Evolutionary conservation across 768 basidiomycete species (phyloP), one percentile per base, ranked within the genome.

Genomic region (Mycena rebaudengoi): DNA sequence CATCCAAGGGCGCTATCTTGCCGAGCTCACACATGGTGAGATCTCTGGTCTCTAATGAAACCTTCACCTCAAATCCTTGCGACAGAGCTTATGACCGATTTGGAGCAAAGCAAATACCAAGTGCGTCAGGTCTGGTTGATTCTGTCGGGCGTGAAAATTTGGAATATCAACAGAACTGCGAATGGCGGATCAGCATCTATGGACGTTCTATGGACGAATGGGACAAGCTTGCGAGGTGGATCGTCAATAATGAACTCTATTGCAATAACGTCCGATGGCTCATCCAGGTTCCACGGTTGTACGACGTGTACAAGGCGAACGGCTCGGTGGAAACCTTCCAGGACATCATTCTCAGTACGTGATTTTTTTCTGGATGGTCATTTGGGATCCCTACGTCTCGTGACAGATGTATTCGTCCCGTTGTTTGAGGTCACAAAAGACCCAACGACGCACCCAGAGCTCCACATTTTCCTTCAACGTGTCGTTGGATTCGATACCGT

Each of bases 191-290:
- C 60, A 96, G 95, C 65, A 92, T 99, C 65, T 99, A 98, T 69
- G 98, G 96, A 5, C 87, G 94, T 59, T 85, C 83, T 2, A 67
- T 76, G 7, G 83, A 88, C 59, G 97, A 99, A 79, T 99, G 98
- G 98, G 97, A 99, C 82, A 98, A 98, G 71, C 82, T 99, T 10
- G 97, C 97, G 18, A 91, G 90, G 81, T 99, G 97, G 98, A 89
- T 99, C 56, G 88, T 98, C 74, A 85, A 92, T 73, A 87, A 98
- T 82, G 95, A 97, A 75, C 82, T 99, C 5, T 92, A 85, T 75
- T 98, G 96, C 3, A 96, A 99, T 77, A 99, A 99, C 72, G 95
- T 99, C 35, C 88, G 98, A 55, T 99, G 98, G 98, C 87, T 99
- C 60, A 91, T 99, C 66, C 98, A 99, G 75, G 81, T 99, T 6